Percentiles rank a stretch among this genome's conserved stretches.
Conservation (phyloP, 2,329 filamentous ascomycete genomes). For the Gaeumannomyces tritici region DNA sequence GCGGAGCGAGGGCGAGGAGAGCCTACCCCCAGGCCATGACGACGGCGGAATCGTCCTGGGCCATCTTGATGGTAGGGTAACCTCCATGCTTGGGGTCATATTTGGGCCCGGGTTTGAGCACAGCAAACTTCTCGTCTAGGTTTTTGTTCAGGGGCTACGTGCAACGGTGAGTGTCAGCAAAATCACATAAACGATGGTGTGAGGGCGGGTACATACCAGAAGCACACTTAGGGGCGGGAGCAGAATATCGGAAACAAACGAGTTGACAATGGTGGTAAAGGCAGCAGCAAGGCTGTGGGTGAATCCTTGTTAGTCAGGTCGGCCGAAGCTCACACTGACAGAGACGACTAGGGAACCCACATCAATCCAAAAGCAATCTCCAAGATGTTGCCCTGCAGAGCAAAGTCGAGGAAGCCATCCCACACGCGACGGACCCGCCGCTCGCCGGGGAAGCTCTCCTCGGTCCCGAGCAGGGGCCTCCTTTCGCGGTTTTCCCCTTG, state of each 20-base stretch:
- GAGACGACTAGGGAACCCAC: conserved; percentile 27
- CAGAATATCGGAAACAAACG: conserved; percentile 61
- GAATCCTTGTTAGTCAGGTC: background rate
- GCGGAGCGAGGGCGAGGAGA: background rate
- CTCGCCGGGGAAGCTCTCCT: conserved; percentile 30
- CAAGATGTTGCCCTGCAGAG: conserved; percentile 64
- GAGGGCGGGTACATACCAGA: conserved; percentile 22
- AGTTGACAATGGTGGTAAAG: conserved; percentile 63
- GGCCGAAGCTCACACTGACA: too few relatives aligned
- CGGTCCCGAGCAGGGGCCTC: conserved; percentile 14
- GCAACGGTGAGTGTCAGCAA: background rate
- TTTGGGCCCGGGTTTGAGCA: conserved; percentile 48
- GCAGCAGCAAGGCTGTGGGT: conserved; percentile 57
- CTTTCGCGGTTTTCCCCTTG: background rate
- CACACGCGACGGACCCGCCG: conserved; percentile 40
- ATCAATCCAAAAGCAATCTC: conserved; percentile 70
- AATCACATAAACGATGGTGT: too few relatives aligned
- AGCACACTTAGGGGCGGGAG: conserved; percentile 61
- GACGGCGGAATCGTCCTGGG: conserved; percentile 60
- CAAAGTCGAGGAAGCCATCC: conserved; percentile 62
- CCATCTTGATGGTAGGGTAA: conserved; percentile 63
- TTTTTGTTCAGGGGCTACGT: conserved; percentile 54
- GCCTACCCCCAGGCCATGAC: conserved; percentile 61
- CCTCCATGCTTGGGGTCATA: conserved; percentile 35
- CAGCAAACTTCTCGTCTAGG: conserved; percentile 65